phyloP scores from a whole-genome alignment of 257 asterid genomes.

The Jacaranda copaia region DNA sequence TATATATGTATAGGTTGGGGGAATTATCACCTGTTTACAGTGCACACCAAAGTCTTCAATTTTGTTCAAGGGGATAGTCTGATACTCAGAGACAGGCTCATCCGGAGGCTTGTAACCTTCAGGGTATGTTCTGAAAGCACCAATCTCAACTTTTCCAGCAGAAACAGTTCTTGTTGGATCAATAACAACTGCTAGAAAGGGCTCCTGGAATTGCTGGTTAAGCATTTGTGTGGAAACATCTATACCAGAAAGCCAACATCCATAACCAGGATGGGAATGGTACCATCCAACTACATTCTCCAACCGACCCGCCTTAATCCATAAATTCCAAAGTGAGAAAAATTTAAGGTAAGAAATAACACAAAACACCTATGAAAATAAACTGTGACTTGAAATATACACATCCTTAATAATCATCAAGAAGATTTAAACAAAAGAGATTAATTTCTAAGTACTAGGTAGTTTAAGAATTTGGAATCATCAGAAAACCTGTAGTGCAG shows the following conservation, averaged over 20 bases:
- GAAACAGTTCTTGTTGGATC: slow-evolving; percentile 98
- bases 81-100: slow-evolving; percentile 95
- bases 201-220: slow-evolving; percentile 96
- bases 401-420: background rate
- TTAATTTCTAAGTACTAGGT: background rate
- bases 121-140: slow-evolving; percentile 96
- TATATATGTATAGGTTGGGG: background rate
- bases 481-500: background rate
- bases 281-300: slow-evolving; percentile 99
- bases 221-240: slow-evolving; percentile 98
- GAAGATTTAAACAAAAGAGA: slow-evolving; percentile 1
- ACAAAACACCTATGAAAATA: background rate
- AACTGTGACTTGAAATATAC: background rate
- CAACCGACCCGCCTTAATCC: slow-evolving; percentile 80
- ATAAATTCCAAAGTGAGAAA: background rate
- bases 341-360: background rate
- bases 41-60: slow-evolving; percentile 99
- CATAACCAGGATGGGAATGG: slow-evolving; percentile 99
- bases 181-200: slow-evolving; percentile 96
- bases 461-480: slow-evolving; percentile 3
- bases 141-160: slow-evolving; percentile 98
- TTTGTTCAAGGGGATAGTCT: slow-evolving; percentile 96
- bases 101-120: slow-evolving; percentile 96
- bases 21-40: slow-evolving; percentile 82
- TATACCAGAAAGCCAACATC: slow-evolving; percentile 99